Evolutionary conservation across 768 basidiomycete species (phyloP).

Genomic region (Auriculariales sp.): DNA sequence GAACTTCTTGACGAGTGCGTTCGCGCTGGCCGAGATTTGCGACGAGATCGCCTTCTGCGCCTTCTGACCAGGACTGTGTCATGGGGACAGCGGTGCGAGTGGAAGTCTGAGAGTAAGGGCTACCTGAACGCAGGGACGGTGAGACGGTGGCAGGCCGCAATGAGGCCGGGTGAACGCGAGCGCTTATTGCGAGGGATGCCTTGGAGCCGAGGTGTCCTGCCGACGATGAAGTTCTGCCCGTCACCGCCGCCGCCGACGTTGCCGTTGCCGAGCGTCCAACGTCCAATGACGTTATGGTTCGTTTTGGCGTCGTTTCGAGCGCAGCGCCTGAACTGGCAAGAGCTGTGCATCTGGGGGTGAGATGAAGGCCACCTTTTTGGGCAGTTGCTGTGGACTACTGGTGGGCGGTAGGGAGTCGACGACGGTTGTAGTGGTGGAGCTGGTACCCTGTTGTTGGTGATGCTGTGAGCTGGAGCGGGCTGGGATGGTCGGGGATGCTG

Average conservation of each 20-base stretch:
- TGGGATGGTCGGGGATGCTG: not conserved
- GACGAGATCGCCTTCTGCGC: slow-evolving; percentile 87
- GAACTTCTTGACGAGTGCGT: slow-evolving; percentile 87
- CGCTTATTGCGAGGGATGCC: not conserved
- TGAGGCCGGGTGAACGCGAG: slow-evolving; percentile 2
- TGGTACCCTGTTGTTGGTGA: slow-evolving; percentile 20
- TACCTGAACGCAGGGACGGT: slow-evolving; percentile 56
- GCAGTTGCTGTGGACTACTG: too few relatives aligned
- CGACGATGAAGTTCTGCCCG: slow-evolving; percentile 6
- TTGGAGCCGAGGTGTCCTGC: not conserved
- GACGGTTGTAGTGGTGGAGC: slow-evolving; percentile 12
- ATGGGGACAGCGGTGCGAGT: slow-evolving; percentile 61
- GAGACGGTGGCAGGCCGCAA: slow-evolving; percentile 1
- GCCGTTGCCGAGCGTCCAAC: not conserved
- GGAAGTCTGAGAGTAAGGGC: slow-evolving; percentile 59
- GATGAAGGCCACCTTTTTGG: slow-evolving; percentile 81
- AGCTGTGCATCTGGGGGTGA: slow-evolving; percentile 47
- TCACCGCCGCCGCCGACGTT: not conserved
- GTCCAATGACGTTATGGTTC: too few relatives aligned
- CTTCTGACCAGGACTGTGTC: slow-evolving; percentile 82
- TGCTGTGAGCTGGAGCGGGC: not conserved
- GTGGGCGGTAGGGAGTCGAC: too few relatives aligned
- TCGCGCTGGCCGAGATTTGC: slow-evolving; percentile 87
- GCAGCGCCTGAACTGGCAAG: not conserved
- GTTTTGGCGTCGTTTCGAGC: not conserved